phyloP scores from a whole-genome alignment of 306 rosid genomes.

The Lathyrus aphaca region DNA sequence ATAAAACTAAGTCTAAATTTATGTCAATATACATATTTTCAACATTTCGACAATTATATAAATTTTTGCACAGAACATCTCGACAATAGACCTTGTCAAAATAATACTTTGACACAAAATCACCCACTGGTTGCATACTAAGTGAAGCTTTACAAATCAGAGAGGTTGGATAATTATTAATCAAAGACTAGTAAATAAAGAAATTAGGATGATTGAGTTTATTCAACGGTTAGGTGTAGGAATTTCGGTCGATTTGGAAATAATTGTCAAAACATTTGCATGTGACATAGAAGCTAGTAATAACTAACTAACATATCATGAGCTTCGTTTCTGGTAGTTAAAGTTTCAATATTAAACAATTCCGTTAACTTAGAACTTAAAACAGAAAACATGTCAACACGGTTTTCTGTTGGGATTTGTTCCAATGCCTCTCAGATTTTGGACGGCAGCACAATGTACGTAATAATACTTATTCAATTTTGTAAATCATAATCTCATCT shows the following conservation, averaged over 20 bases:
- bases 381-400: constrained; percentile 55
- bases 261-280: constrained; percentile 54
- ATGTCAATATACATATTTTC: no score
- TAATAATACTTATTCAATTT: constrained; percentile 39
- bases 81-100: no score
- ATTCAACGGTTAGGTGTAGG: constrained; percentile 47
- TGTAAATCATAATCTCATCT: constrained; percentile 36
- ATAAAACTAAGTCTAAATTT: no score
- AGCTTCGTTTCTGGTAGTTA: constrained; percentile 46
- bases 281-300: constrained; percentile 44
- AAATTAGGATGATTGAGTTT: constrained; percentile 32
- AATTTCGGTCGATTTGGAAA: constrained; percentile 70
- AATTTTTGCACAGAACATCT: no score
- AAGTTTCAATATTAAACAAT: constrained; percentile 29
- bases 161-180: constrained; percentile 14
- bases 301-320: constrained; percentile 50
- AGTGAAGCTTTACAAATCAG: constrained; percentile 35
- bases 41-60: no score
- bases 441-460: constrained; percentile 53
- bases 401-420: constrained; percentile 53
- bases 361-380: constrained; percentile 23
- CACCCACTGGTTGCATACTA: constrained; percentile 45
- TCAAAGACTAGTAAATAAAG: constrained; percentile 14
- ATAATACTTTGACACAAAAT: no score
- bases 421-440: constrained; percentile 43